Percentiles rank a stretch among this genome's conserved stretches.
Conservation (phyloP, 805 yeast species). For the Cyberlindnera xylosilytica region DNA sequence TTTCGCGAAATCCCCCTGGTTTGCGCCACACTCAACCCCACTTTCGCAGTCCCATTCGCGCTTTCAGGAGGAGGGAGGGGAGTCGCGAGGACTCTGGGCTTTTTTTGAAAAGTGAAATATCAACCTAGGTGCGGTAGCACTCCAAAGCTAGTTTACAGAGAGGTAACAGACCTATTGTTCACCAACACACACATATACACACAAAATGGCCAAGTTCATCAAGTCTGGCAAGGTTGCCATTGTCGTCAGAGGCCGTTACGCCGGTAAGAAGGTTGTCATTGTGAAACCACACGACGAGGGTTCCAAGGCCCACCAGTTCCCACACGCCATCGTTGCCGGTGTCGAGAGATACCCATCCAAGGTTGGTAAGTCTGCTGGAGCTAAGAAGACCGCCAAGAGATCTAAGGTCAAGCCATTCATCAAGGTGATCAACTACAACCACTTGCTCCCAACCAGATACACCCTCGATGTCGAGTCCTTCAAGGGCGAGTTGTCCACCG, state of each 20-base stretch:
- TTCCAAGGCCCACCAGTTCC: conserved; percentile 96
- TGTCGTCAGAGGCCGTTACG: conserved; percentile 78
- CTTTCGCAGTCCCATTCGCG: no score
- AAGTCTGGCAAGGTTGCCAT: conserved; percentile 96
- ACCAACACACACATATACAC: conserved; percentile 10
- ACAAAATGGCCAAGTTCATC: conserved; percentile 89
- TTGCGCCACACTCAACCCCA: no score
- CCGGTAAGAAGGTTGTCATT: conserved; percentile 99
- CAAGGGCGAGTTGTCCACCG: conserved; percentile 87
- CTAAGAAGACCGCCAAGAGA: conserved; percentile 95
- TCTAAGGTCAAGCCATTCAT: conserved; percentile 98
- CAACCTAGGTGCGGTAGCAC: conserved; percentile 7
- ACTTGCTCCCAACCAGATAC: conserved; percentile 99
- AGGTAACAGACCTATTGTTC: conserved; percentile 15
- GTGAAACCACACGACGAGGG: conserved; percentile 98
- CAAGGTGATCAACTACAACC: conserved; percentile 99
- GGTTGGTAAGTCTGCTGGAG: conserved; percentile 92
- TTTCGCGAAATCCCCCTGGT: no score
- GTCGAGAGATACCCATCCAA: conserved; percentile 97
- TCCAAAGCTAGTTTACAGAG: background rate
- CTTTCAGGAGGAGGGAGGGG: background rate
- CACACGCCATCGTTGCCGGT: conserved; percentile 99
- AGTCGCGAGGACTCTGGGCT: conserved; percentile 16
- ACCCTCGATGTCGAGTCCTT: conserved; percentile 92
- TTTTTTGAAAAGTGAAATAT: conserved; percentile 28